These are phyloP conservation scores for Asterochloris erici DNA, from an alignment of 139 green algal genomes.

Conservation along the genomic window DNA sequence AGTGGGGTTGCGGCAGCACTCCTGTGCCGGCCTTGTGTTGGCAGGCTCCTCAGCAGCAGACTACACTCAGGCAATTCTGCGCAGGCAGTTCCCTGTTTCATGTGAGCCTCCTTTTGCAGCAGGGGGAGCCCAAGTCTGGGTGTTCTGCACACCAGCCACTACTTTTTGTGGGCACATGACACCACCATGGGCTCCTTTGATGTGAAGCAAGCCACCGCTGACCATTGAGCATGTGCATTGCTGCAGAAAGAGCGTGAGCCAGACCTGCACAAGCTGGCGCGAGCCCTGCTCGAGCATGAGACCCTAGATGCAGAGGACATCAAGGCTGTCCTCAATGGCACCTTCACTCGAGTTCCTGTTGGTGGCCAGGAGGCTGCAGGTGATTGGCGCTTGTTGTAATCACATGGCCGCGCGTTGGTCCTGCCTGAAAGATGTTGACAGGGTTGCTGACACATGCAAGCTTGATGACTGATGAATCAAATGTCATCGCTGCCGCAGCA, in stretches of 20 bases:
- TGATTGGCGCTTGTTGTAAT: too few relatives aligned
- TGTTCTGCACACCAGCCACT: too few relatives aligned
- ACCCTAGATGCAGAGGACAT: conserved; percentile 70
- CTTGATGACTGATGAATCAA: too few relatives aligned
- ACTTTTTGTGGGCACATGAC: too few relatives aligned
- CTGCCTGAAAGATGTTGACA: too few relatives aligned
- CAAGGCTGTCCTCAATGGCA: conserved; percentile 27
- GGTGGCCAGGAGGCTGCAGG: neutral
- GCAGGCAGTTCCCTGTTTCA: too few relatives aligned
- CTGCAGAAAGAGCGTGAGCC: conserved; percentile 70
- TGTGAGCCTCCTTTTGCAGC: too few relatives aligned
- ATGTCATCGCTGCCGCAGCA: too few relatives aligned
- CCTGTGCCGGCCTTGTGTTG: neutral
- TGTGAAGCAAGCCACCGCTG: neutral
- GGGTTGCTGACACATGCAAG: too few relatives aligned
- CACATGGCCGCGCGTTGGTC: too few relatives aligned
- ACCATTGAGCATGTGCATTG: neutral
- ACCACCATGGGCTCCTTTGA: too few relatives aligned
- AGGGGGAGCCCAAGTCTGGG: too few relatives aligned
- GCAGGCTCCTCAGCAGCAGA: neutral
- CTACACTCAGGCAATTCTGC: neutral
- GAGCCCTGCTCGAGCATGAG: conserved; percentile 80
- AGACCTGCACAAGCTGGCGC: conserved; percentile 80
- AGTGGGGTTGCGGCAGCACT: neutral
- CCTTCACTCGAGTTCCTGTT: conserved; percentile 11